Evolutionary conservation across 805 yeast species (phyloP), one percentile per base, ranked within the genome.

Genomic region (Saccharomycopsis microspora): DNA sequence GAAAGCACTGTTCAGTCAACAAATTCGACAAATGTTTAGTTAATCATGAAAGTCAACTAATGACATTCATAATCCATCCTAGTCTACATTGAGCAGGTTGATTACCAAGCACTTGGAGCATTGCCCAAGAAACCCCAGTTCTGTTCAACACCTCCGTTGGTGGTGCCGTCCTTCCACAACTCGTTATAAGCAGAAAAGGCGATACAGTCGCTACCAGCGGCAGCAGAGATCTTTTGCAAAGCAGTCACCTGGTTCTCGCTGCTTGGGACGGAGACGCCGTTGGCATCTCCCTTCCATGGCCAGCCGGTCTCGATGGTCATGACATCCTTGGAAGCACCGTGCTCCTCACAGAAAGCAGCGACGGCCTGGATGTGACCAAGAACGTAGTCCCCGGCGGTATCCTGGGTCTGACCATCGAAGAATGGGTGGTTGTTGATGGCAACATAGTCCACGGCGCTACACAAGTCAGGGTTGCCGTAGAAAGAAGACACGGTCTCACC

Each of bases 391-490:
- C 55, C 55, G 32, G 55, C 55, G 33, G 32, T 31, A 28, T 42
- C 54, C n/a, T 53, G 52, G 33, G 54, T 50, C 29, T 38, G 37
- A 46, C 44, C 37, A 43, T 52, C 55, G 42, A 78, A 80, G 68
- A 64, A 80, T 43, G 86, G 81, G 61, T 80, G 85, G 44, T 76
- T 72, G 65, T 80, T 80, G 41, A 78, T 83, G 8, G 85, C 83
- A 55, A 78, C 64, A 62, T 74, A 78, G 60, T 80, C 85, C 30
- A 80, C 72, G 48, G 69, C 66, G 31, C 68, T 68, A 64, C 85
- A 80, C 52, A 80, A 64, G 1, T 50, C 66, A 30, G 77, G 68
- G 64, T 80, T 75, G 53, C 64, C 61, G 56, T 65, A 63, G 51
- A 71, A 77, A n/a, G 85, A 82, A 11, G 74, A 78, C 40, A 76